Evolutionary conservation across 371 early-diverging fungal genomes (phyloP), one percentile per base, ranked within the genome.

Genomic region (Mortierella sp.): DNA sequence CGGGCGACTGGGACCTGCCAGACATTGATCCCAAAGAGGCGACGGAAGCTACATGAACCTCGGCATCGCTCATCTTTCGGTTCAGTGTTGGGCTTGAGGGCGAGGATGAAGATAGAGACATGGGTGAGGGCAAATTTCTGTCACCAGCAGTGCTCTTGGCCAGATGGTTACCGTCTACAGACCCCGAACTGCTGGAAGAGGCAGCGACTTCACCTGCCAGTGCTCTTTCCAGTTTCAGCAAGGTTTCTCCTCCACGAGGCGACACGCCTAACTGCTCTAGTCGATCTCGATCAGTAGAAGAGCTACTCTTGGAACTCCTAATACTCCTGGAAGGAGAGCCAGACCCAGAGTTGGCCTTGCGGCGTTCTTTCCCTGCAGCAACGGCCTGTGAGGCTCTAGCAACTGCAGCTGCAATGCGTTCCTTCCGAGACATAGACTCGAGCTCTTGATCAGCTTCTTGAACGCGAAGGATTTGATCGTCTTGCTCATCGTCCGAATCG

Each of bases 401-500:
- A 28, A 80, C 68, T 20, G 80, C 80, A 1, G 80, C 80, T 0
- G 75, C 75, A 39, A 68, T 65, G 12, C 75, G 75, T 37, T 80
- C 80, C 28, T 58, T 62, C 22, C 72, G 61, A 20, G 80, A 71
- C 80, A 75, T 75, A 20, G 65, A 58, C 22, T 73, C 69, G 28
- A 70, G 26, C 6, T 63, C 65, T 26, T 32, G 67, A 11, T 30
- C 43, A 3, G 52, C 28, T 16, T 68, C 68, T 11, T 54, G 6
- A 8, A 6, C 20, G 45, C 37, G 61, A 12, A 49, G 39, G 20
- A 77, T 68, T 10, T 70, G 69, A 30, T 78, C 75, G 2, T 85
- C 85, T 18, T 77, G 72, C 26, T 86, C 81, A 39, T 81, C 79
- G 11, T 80, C 83, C 10, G 78, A 72, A 20, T 76, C 77, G 43